Evolutionary conservation across 139 green algal species (phyloP), one percentile per base, ranked within the genome.

Genomic region (Coelastrella sp.): DNA sequence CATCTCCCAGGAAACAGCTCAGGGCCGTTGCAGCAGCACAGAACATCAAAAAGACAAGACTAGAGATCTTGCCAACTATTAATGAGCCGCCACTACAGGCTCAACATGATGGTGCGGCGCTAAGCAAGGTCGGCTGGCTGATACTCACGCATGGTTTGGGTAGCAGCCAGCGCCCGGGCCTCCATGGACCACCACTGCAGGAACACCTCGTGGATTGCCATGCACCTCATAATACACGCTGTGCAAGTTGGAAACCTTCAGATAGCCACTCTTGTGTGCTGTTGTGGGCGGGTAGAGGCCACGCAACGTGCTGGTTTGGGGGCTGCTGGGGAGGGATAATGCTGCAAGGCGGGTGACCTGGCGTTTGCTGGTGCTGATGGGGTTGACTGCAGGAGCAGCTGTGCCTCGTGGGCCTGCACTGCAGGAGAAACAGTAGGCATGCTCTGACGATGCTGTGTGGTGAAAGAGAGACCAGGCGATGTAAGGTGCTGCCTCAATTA

Each of bases 151-250:
- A 83, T 97, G 95, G 56, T 95, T 95, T 0, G 90, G 23, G 14
- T 85, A 95, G 87, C 93, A 95, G 16, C 94, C 95, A 5, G 95
- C 95, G 0, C 96, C 95, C 11, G 96, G 95, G 0, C 96, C 96
- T 7, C 96, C 96, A 80, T 98, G 96, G 7, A 97, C 47, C 0
- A 96, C 91, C 0, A 96, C 22, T 32, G 92, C 95, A 14, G 92
- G 93, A 3, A 91, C 16, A 5, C 93, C 93, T 0, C 87, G 0
- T 0, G 93, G 92, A 22, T 94, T 94, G 32, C 95, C 95, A 22
- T 94, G 83, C 7, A 94, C 90, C 73, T 95, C 85, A 65, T 93
- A 96, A 47, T 95, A 92, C 7, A 96, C 32, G 2, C 76, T 87
- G 78, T 96, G 94, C 0, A 86, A 20, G 5, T 93, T 64, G 13